Base-by-base conservation (phyloP, 2,329 filamentous ascomycete species). In the Microsporum audouinii region DNA sequence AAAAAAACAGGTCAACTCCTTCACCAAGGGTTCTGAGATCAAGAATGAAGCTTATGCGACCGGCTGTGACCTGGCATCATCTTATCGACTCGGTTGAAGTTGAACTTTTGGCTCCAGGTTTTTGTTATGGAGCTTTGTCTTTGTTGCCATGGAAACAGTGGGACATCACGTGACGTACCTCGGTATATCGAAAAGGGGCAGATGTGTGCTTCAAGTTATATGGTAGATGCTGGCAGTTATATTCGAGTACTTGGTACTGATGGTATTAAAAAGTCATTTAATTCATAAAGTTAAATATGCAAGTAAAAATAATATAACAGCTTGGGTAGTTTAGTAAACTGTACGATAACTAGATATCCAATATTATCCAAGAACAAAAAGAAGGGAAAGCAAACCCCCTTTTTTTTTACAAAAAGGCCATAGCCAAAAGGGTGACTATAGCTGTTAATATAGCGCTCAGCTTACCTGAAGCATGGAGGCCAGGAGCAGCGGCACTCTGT, bases 381-480 rank as follows among this genome's bases (percentile, higher is more conserved):
- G 14, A 55, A 51, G 33, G 7, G 36, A 60, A 12, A 39, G 34
- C 47, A 45, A 56, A 47, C 36, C 51, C 39, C 38, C 17, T 23
- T 23, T 23, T 23, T 23, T 23, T 61, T 60, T 58, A 63, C 51
- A 57, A 60, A 33, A 58, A 59, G 17, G 58, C 23, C 5, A 59
- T 14, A 5, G 47, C 53, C 36, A 60, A 36, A 8, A 61, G 12
- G 29, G 58, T 39, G 23, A 14, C 57, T 7, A 49, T 47, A n/a
- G 51, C 36, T 2, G 57, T 51, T 38, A 56, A 51, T 59, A 60
- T 17, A 6, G 63, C 39, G 39, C 61, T 53, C 38, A 58, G 60
- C 45, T 58, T 60, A 60, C 63, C 58, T 8, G 63, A 62, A 34
- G 43, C 23, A 33, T 51, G 49, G n/a, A 57, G 41, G 5, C 43